Conservation (phyloP, 2,329 filamentous ascomycete genomes). For the Sporothrix pseudoabietina region DNA sequence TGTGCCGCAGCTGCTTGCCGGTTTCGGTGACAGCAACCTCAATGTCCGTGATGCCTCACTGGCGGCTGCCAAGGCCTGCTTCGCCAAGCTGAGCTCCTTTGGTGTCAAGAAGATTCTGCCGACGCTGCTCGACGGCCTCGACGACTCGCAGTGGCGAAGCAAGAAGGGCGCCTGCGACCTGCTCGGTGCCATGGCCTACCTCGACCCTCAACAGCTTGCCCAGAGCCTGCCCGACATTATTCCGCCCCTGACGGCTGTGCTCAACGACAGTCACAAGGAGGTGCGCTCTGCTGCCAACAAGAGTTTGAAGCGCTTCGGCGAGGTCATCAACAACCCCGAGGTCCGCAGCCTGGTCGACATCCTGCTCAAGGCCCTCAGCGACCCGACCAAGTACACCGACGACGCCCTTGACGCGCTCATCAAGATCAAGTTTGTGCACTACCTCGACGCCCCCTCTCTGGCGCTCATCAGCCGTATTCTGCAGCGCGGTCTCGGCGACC, state of each 20-base stretch:
- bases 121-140: constrained; percentile 85
- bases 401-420: constrained; percentile 91
- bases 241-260: constrained; percentile 85
- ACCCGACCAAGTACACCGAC: constrained; percentile 96
- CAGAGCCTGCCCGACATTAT: constrained; percentile 94
- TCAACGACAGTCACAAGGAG: constrained; percentile 98
- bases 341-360: constrained; percentile 91
- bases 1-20: constrained; percentile 82
- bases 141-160: constrained; percentile 95
- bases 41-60: constrained; percentile 93
- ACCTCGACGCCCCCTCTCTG: constrained; percentile 94
- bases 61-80: constrained; percentile 91
- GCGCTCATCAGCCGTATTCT: constrained; percentile 93
- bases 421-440: constrained; percentile 98
- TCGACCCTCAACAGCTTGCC: constrained; percentile 92
- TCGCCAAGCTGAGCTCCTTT: constrained; percentile 88
- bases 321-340: constrained; percentile 97
- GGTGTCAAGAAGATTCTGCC: constrained; percentile 94
- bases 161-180: constrained; percentile 98
- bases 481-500: constrained; percentile 85
- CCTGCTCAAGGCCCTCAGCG: constrained; percentile 92
- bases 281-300: constrained; percentile 89
- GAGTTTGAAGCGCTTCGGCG: constrained; percentile 95
- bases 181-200: constrained; percentile 95
- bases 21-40: constrained; percentile 84